Evolutionary conservation across 2,329 filamentous ascomycete species (phyloP).

Genomic region (Verticillium isaacii): DNA sequence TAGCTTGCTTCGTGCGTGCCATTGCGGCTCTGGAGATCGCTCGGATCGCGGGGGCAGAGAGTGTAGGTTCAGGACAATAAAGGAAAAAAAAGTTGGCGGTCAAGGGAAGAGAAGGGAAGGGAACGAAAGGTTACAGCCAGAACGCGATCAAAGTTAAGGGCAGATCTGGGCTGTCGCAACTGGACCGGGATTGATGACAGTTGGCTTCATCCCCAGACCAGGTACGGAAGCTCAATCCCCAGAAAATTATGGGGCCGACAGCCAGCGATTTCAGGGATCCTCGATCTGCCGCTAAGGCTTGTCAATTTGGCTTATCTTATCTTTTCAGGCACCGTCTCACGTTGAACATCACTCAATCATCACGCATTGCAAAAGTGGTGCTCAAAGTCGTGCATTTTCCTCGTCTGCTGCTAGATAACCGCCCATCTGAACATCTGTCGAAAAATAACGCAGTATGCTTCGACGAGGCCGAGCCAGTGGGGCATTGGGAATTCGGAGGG

Average conservation of each 20-base stretch:
- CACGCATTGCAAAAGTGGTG: not conserved
- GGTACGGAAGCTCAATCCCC: not conserved
- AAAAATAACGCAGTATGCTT: not conserved
- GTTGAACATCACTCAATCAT: not conserved
- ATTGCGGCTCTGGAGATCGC: conserved; percentile 33
- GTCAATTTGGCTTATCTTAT: not conserved
- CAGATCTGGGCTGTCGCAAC: not conserved
- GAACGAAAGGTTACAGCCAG: not conserved
- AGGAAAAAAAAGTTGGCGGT: not conserved
- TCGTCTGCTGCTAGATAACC: conserved; percentile 19
- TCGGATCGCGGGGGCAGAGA: not conserved
- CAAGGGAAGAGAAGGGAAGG: not conserved
- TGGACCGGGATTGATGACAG: not conserved
- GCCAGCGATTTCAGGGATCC: not conserved
- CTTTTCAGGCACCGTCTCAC: not conserved
- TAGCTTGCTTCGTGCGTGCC: conserved; percentile 67
- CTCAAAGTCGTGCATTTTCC: conserved; percentile 14
- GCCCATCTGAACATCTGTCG: conserved; percentile 16
- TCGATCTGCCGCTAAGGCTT: not conserved
- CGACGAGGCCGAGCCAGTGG: not conserved
- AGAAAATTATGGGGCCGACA: not conserved
- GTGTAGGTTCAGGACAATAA: not conserved
- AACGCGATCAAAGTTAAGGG: not conserved
- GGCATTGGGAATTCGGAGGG: not conserved
- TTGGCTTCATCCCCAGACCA: not conserved